Base-by-base conservation (phyloP, 768 basidiomycete species). In the Suillus hirtellus region DNA sequence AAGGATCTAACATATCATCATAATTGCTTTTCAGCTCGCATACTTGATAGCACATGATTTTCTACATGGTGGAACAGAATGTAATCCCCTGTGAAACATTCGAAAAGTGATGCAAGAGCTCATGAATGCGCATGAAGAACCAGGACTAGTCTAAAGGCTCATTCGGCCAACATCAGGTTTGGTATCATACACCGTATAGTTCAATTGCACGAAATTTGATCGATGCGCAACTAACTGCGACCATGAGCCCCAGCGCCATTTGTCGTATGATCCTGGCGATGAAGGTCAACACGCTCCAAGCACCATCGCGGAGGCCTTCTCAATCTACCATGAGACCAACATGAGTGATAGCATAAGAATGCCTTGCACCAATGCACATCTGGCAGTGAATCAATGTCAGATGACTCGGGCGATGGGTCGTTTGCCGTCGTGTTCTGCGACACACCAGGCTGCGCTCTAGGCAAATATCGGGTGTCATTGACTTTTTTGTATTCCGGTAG, bases 1-100 rank as follows among this genome's bases (percentile, higher is more conserved):
- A 14, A 60, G 43, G 61, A 63, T 44, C 59, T 63, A 63, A 42
- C 60, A 61, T 63, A 63, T 44, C 59, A 46, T 47, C 10, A 58
- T 58, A 58, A 46, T 59, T 21, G 58, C 62, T 63, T 15, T 58
- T 27, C 56, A 58, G 17, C 17, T 58, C 24, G 56, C 56, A 58
- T 58, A 27, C 24, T 58, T 63, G 58, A 63, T 63, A 37, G 54
- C 38, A 42, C 37, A 27, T 59, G 60, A 56, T 59, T 61, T 61
- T 59, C 37, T 61, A 31, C 49, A 35, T 61, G 60, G 50, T 58
- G 56, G 56, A 56, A 40, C 50, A 52, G 50, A 34, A 34, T 52
- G 5, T 8, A 52, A 52, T 17, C 19, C 17, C 50, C 27, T 19
- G 50, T 52, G 19, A 52, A 52, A 34, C 10, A 19, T 5, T 19